phyloP scores from a whole-genome alignment of 1,284 basidiomycete genomes.

The Ustilago shanxiensis region DNA sequence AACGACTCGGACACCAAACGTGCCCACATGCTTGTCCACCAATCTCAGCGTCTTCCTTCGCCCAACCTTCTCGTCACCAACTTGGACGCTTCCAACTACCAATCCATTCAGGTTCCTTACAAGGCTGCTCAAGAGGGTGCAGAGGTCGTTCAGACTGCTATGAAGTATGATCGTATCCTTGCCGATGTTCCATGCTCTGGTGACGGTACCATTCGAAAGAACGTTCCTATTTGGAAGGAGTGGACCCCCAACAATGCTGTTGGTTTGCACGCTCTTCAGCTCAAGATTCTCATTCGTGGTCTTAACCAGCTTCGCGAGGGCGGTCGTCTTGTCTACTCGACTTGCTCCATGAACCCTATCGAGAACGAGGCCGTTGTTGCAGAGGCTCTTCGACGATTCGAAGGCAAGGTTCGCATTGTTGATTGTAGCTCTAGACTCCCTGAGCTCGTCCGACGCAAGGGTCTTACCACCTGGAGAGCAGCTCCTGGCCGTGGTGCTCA shows the following conservation, averaged over 20 bases:
- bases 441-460: constrained; percentile 77
- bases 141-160: constrained; percentile 70
- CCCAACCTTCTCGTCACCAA: constrained; percentile 96
- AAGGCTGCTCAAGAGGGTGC: constrained; percentile 42
- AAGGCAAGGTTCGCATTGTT: constrained; percentile 81
- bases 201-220: constrained; percentile 96
- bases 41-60: constrained; percentile 92
- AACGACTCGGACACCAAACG: constrained; percentile 94
- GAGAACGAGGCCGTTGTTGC: constrained; percentile 98
- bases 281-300: constrained; percentile 89
- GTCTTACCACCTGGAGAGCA: constrained; percentile 67
- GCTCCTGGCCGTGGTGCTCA: constrained; percentile 61
- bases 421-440: constrained; percentile 82
- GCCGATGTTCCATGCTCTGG: constrained; percentile 98
- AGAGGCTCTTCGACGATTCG: constrained; percentile 73
- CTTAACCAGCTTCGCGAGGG: constrained; percentile 89
- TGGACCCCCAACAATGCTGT: constrained; percentile 92
- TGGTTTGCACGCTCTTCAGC: constrained; percentile 90
- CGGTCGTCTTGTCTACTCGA: constrained; percentile 96
- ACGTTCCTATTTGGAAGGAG: constrained; percentile 92
- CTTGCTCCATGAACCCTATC: constrained; percentile 95
- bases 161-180: constrained; percentile 92
- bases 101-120: constrained; percentile 63
- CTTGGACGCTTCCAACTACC: constrained; percentile 91
- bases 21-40: constrained; percentile 96